A percentile compares a stretch with the other conserved stretches of the same genome.
Conservation (phyloP, 805 yeast species). For the Saccharomycodes ludwigii region DNA sequence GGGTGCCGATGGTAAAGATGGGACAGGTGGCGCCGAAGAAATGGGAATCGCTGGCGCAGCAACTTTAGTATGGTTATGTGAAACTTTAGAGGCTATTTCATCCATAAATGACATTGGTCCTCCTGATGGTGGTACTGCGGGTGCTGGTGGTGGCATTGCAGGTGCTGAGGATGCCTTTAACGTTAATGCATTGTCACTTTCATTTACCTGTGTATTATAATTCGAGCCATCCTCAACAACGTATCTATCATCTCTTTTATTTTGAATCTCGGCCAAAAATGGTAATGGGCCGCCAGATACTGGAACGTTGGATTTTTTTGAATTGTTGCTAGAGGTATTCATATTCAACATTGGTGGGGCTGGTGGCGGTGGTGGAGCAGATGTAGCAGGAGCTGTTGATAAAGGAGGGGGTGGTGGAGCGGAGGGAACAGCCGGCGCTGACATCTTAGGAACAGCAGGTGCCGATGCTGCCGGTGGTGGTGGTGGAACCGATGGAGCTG, state of each 20-base stretch:
- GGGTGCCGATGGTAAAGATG: conserved; percentile 11
- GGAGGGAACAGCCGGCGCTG: conserved; percentile 9
- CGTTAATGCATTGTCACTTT: conserved; percentile 5
- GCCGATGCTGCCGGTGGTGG: conserved; percentile 13
- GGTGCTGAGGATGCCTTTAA: conserved; percentile 11
- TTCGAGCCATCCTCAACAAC: conserved; percentile 31
- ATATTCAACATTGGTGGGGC: conserved; percentile 8
- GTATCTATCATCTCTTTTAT: conserved; percentile 37
- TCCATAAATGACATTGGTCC: too few species aligned
- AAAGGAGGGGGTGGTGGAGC: conserved; percentile 17
- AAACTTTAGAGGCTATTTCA: conserved; percentile 6
- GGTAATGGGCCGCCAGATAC: conserved; percentile 37
- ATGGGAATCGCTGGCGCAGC: conserved; percentile 9
- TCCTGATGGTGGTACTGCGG: conserved; percentile 7
- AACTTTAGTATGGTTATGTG: conserved; percentile 6
- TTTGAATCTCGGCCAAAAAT: conserved; percentile 45
- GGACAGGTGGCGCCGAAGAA: conserved; percentile 17
- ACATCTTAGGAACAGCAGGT: conserved; percentile 10
- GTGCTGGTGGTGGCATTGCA: conserved; percentile 9
- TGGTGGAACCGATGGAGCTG: conserved; percentile 21
- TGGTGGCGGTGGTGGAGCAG: conserved; percentile 17
- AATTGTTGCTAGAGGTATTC: conserved; percentile 13
- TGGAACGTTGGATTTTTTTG: too few species aligned
- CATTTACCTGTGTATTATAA: conserved; percentile 17
- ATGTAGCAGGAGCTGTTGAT: conserved; percentile 16